Percentiles rank a stretch among this genome's conserved stretches.
Conservation (phyloP, 2,329 filamentous ascomycete genomes). For the Alternaria tenuissima region DNA sequence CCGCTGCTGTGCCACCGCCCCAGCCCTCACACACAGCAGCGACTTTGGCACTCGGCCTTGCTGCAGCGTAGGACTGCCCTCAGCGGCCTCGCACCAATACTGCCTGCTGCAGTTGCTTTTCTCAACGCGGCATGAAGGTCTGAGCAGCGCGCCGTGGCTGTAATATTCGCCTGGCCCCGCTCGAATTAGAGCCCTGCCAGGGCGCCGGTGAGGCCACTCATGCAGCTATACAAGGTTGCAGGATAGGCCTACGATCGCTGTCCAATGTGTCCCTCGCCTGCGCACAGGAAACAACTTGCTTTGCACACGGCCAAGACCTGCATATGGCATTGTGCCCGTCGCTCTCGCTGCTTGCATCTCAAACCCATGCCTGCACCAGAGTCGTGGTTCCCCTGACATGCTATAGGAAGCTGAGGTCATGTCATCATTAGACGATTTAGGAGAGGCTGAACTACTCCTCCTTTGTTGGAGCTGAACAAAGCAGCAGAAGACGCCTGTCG, state of each 20-base stretch:
- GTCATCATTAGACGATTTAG: conserved; percentile 38
- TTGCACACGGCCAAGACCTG: conserved; percentile 37
- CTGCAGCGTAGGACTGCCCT: conserved; percentile 21
- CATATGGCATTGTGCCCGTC: conserved; percentile 38
- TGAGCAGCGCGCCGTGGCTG: conserved; percentile 27
- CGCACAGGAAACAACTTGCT: conserved; percentile 42
- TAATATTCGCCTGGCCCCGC: conserved; percentile 35
- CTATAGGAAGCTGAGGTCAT: conserved; percentile 18
- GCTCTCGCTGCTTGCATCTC: conserved; percentile 25
- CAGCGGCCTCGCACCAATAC: conserved; percentile 25
- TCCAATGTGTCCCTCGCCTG: conserved; percentile 43
- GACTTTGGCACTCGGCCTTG: conserved; percentile 12
- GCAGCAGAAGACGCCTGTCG: conserved; percentile 20
- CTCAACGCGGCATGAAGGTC: conserved; percentile 14
- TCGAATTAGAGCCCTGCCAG: conserved; percentile 38
- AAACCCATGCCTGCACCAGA: conserved; percentile 25
- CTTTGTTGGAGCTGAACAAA: conserved; percentile 35
- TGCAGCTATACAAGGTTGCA: conserved; percentile 49
- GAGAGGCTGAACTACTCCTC: conserved; percentile 32
- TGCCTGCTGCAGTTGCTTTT: conserved; percentile 21
- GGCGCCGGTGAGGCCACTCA: conserved; percentile 47
- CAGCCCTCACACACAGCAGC: conserved; percentile 10
- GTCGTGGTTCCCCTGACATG: conserved; percentile 33
- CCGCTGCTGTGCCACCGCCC: conserved; percentile 15
- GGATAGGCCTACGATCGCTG: conserved; percentile 35